Evolutionary conservation across 148 eudicot species (phyloP), one percentile per base, ranked within the genome.

Genomic region (Fagopyrum homotropicum): DNA sequence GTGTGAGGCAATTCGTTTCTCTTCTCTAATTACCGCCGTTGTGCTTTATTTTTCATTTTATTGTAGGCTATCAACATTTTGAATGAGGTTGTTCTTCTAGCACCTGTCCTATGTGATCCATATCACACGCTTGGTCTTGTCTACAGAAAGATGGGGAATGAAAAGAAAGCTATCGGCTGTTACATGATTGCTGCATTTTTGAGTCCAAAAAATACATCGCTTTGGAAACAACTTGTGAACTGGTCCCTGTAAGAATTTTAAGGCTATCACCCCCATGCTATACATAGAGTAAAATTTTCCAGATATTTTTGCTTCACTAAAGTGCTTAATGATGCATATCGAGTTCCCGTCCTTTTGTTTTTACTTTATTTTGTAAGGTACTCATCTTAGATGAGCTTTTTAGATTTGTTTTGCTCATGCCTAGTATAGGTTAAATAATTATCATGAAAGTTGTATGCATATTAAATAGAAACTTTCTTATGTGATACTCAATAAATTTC

Each of bases 161-260:
- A 82, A 73, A 90, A 80, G 83, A 89, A 79, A 80, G 86, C 97
- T 46, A 75, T 84, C 49, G 80, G 80, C 57, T 94, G 80, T 76
- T 88, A 86, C 79, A 80, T 90, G 96, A 78, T 94, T 78, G 93
- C 97, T 77, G 98, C 95, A 72, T 86, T 80, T 88, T 80, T 87
- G 73, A 77, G 86, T 71, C 97, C 97, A 66, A 91, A 87, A 78
- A 88, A 87, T 75, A 78, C 88, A 59, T 77, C 91, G 50, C 83
- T 88, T 56, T 94, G 98, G 98, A 89, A 94, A 76, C 82, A 71
- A 19, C 93, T 88, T 50, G 77, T 91, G 47, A 54, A 83, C 71
- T 84, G 77, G 86, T 94, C 95, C 83, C 82, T 85, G 98, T 93
- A 83, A 88, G 92, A 76, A 73, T 72, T 79, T 61, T 26, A 54